A percentile compares a stretch with the other conserved stretches of the same genome.
Conservation (phyloP, 2,329 filamentous ascomycete species). For the Cladophialophora chaetospira region DNA sequence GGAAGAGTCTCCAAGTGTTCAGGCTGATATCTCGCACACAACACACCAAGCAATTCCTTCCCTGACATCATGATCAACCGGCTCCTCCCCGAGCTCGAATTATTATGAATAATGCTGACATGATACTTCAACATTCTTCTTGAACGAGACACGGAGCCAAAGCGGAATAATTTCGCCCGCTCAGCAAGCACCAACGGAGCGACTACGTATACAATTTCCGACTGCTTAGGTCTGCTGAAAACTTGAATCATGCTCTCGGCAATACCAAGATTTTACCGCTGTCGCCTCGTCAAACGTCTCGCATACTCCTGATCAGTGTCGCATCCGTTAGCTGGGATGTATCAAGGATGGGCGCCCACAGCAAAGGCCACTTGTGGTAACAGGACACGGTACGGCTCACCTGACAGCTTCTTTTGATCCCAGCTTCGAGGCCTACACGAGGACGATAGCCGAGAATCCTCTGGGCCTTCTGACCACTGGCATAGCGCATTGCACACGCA, state of each 20-base stretch:
- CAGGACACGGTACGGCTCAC: slow-evolving; percentile 39
- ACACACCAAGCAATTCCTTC: not conserved
- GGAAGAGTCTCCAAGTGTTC: too few relatives aligned
- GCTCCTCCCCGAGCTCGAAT: not conserved
- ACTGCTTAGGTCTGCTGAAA: not conserved
- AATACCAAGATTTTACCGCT: not conserved
- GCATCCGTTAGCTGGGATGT: slow-evolving; percentile 17
- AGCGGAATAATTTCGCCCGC: too few relatives aligned
- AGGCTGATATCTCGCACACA: slow-evolving; percentile 1
- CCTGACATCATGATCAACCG: not conserved
- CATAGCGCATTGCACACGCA: slow-evolving; percentile 56
- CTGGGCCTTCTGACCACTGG: slow-evolving; percentile 55
- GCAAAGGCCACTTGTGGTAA: too few relatives aligned
- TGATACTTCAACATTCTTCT: not conserved
- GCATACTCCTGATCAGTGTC: slow-evolving; percentile 25
- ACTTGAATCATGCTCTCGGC: not conserved
- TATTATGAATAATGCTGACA: not conserved
- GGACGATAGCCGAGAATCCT: slow-evolving; percentile 56
- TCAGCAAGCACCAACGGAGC: too few relatives aligned
- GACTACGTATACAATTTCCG: not conserved
- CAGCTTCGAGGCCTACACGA: slow-evolving; percentile 54
- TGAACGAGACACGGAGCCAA: not conserved
- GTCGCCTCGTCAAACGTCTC: slow-evolving; percentile 14
- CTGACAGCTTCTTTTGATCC: slow-evolving; percentile 52
- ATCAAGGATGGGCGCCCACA: too few relatives aligned